Evolutionary conservation across 2,329 filamentous ascomycete genomes (phyloP), one percentile per base, ranked within the genome.

Genomic region (Penicillium sp.): DNA sequence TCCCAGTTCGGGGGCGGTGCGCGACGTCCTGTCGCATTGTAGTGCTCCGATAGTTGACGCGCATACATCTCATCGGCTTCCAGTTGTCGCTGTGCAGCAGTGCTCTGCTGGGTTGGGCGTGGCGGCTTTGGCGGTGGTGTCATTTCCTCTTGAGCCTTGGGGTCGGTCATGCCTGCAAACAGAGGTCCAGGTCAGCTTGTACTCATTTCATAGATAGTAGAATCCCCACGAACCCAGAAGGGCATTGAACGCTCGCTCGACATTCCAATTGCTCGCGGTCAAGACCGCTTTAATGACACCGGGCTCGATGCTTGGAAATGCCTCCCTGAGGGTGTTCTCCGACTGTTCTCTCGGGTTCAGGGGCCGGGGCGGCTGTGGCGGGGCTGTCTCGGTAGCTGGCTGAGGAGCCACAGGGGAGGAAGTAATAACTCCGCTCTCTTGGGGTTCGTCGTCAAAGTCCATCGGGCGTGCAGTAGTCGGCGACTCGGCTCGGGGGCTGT

Each of bases 201-300:
- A 25, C n/a, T 26, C 30, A 36, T 36, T 17, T 35, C 45, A 41
- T 28, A 17, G 41, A 40, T 25, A 33, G 28, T 16, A 51, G 28
- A 56, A 35, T 37, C 17, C 25, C 14, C 26, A 68, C 82, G 59
- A 80, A 90, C 90, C 89, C 42, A 99, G 82, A 41, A 99, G 82
- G 35, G 94, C 94, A 76, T 97, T 94, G 77, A 99, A 99, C 14
- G 94, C 93, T 31, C 91, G 89, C 74, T 99, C 94, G 45, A 97
- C 87, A 67, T 88, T 86, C 57, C 92, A 93, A 56, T 87, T 83
- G 72, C 94, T 97, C 14, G 94, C 94, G 25, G 84, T 82, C 61
- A 99, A 77, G 0, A 99, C 89, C 30, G 94, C 94, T 74, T 88
- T 96, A 73, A 99, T 84, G 44, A 99, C 88, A 42, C 85, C 74